A percentile compares a stretch with the other conserved stretches of the same genome.
phyloP scores from a whole-genome alignment of 2,329 filamentous ascomycete species.

The Pyrenophora seminiperda region DNA sequence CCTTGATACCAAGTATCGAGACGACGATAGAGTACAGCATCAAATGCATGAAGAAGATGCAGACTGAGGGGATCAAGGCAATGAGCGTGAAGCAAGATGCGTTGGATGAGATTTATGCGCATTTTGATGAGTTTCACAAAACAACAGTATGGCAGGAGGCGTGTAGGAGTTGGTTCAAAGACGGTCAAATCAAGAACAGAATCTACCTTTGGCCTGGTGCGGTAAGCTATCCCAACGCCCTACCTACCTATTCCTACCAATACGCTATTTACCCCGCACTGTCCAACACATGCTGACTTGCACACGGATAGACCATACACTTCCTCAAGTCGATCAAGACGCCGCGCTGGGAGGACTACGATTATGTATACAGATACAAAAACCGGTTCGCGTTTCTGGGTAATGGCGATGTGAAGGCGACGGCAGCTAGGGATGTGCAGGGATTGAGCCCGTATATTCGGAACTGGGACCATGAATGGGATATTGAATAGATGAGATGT shows the following conservation, averaged over 20 bases:
- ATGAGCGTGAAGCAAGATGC: constrained; percentile 41
- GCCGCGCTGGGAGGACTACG: constrained; percentile 54
- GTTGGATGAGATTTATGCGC: constrained; percentile 38
- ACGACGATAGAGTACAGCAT: constrained; percentile 46
- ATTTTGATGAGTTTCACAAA: constrained; percentile 40
- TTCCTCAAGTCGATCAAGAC: constrained; percentile 48
- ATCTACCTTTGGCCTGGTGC: constrained; percentile 43
- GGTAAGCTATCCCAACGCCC: constrained; percentile 26
- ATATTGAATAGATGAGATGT: constrained; percentile 45
- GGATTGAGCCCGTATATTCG: constrained; percentile 55
- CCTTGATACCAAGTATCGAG: constrained; percentile 53
- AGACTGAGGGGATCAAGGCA: constrained; percentile 38
- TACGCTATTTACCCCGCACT: constrained; percentile 6
- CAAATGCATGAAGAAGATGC: constrained; percentile 44
- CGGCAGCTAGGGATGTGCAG: constrained; percentile 46
- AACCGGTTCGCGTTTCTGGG: constrained; percentile 41
- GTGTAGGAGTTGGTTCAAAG: constrained; percentile 46
- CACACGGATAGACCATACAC: constrained; percentile 43
- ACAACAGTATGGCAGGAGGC: constrained; percentile 42
- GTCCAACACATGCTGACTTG: constrained; percentile 26
- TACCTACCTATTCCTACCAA: neutral
- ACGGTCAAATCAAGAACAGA: constrained; percentile 40
- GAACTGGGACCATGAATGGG: constrained; percentile 53
- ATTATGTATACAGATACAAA: constrained; percentile 50
- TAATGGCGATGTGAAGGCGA: constrained; percentile 54